Evolutionary conservation across 2,329 filamentous ascomycete species (phyloP), one percentile per base, ranked within the genome.

Genomic region (Ascochyta rabiei): DNA sequence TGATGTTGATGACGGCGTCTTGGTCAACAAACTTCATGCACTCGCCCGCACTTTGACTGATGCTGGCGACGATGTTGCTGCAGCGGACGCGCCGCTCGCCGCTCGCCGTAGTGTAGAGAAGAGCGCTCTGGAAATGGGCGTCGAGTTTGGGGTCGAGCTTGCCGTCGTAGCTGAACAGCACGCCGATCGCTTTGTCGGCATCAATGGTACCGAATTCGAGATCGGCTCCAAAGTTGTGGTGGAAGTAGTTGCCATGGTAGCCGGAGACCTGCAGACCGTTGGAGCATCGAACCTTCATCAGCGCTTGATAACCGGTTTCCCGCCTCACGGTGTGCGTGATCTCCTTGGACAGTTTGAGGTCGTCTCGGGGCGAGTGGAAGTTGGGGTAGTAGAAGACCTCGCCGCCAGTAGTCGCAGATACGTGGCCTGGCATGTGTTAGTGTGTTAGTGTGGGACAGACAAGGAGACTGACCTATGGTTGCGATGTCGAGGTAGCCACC

Each of bases 201-300:
- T 98, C 95, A 46, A 98, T 87, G 46, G 90, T 86, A 24, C 95
- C 95, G 67, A 99, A 90, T 73, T 99, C 93, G 39, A 99, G 84
- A 75, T 99, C 95, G 3, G 93, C 92, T 10, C 92, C 93, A 70
- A 96, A 96, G 0, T 90, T 95, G 77, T 97, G 92, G 71, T 99
- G 95, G 45, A 96, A 85, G 72, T 98, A 99, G 77, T 96, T 96
- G 63, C 95, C 95, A 69, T 96, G 91, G 71, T 99, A 99, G n/a
- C 86, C 86, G 15, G 91, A 87, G 15, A 99, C 89, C 73, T 99
- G 95, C 47, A 99, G 81, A 16, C 95, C 95, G 67, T 96, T 99
- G 16, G 93, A 97, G 79, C 95, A 99, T 59, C 95, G 89, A 53
- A 99, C 93, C 81, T 99, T 99, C 91, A 99, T 96, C 65, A 99